A percentile compares a stretch with the other conserved stretches of the same genome.
phyloP scores from a whole-genome alignment of 805 yeast genomes.

The Yueomyces sp. region DNA sequence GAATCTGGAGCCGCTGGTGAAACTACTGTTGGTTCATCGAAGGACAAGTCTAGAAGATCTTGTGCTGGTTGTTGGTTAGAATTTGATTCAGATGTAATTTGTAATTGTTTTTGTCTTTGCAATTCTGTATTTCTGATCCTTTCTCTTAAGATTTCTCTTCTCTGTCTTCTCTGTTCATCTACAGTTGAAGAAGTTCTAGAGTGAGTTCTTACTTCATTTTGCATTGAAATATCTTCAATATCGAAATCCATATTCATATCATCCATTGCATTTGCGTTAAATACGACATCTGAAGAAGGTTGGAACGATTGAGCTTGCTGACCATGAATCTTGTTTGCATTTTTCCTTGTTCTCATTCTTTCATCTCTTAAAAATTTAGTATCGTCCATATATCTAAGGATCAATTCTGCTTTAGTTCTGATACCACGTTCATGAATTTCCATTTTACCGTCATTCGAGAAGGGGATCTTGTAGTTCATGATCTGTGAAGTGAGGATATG shows the following conservation, averaged over 20 bases:
- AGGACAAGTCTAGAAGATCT: conserved; percentile 22
- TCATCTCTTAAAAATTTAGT: conserved; percentile 18
- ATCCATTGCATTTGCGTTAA: conserved; percentile 3
- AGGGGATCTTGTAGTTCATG: conserved; percentile 16
- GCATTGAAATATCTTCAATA: conserved; percentile 3
- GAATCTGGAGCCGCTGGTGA: conserved; percentile 2
- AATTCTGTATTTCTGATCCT: conserved; percentile 22
- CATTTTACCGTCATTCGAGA: conserved; percentile 26
- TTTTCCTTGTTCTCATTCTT: conserved; percentile 18
- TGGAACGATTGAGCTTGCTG: conserved; percentile 30
- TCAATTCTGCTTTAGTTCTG: conserved; percentile 21
- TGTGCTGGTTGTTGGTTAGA: conserved; percentile 7
- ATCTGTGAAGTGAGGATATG: conserved; percentile 21
- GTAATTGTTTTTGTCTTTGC: conserved; percentile 9
- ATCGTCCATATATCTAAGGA: conserved; percentile 19
- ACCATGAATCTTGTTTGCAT: conserved; percentile 16
- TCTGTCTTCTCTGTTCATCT: conserved; percentile 25
- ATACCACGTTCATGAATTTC: conserved; percentile 27
- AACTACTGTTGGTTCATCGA: conserved; percentile 1
- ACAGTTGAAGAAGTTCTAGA: conserved; percentile 13
- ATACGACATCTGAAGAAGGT: background rate
- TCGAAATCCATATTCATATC: conserved; percentile 1
- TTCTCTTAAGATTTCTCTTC: conserved; percentile 25
- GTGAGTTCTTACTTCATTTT: conserved; percentile 6
- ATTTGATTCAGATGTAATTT: background rate